Evolutionary conservation across 2,329 filamentous ascomycete genomes (phyloP).

Genomic region (Pestalotiopsis sp.): DNA sequence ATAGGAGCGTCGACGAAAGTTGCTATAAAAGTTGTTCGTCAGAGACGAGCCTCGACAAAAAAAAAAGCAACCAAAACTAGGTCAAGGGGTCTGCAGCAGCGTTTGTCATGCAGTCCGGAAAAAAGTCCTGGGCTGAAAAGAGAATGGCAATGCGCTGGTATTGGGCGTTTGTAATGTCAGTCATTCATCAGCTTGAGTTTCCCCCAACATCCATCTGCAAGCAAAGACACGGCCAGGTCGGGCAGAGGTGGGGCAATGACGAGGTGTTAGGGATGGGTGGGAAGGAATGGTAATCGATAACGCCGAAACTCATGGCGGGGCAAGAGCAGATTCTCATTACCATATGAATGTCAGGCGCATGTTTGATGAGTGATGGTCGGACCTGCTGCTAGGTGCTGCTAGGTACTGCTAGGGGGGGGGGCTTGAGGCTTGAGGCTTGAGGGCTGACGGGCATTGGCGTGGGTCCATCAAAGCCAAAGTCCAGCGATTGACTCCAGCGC

Average conservation of each 20-base stretch:
- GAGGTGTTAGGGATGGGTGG: neutral
- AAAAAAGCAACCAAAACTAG: neutral
- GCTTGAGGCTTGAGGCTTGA: too few relatives aligned
- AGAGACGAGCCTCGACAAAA: neutral
- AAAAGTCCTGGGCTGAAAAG: neutral
- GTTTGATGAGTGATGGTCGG: neutral
- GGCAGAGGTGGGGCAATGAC: slow-evolving; percentile 12
- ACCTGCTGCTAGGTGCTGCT: neutral
- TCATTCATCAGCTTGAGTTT: neutral
- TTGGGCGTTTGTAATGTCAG: neutral
- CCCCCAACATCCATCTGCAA: neutral
- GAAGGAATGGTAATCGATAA: slow-evolving; percentile 6
- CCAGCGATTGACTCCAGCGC: neutral
- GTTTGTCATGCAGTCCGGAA: neutral
- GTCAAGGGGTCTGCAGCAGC: neutral
- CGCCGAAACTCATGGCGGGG: neutral
- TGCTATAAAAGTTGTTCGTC: neutral
- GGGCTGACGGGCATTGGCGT: too few relatives aligned
- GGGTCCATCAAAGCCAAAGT: too few relatives aligned
- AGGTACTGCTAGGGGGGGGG: neutral
- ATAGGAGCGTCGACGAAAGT: neutral
- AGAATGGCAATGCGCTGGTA: neutral
- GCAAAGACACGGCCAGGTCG: slow-evolving; percentile 1
- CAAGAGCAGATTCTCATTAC: neutral
- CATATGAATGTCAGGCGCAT: neutral